A percentile compares a stretch with the other conserved stretches of the same genome.
phyloP scores from a whole-genome alignment of 73 alveolate genomes.

The Paramecium bursaria region DNA sequence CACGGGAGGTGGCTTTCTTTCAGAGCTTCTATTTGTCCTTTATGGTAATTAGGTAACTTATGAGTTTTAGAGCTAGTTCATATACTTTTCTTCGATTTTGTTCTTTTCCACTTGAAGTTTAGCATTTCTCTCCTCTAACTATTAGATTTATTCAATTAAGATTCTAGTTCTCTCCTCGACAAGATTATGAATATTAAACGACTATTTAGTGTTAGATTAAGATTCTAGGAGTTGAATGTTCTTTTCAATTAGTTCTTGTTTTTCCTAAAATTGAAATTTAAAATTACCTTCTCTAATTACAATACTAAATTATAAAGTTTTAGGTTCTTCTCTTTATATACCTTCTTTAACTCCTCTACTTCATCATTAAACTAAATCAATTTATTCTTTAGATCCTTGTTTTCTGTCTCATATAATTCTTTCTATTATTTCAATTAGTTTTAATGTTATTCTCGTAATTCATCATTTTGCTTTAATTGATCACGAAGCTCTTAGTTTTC shows the following conservation, averaged over 20 bases:
- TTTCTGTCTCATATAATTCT: conserved; percentile 48
- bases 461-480: conserved; percentile 17
- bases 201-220: neutral
- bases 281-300: conserved; percentile 21
- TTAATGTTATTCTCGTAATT: conserved; percentile 2
- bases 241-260: conserved; percentile 52
- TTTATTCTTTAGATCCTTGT: conserved; percentile 11
- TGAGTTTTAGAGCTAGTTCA: neutral
- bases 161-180: conserved; percentile 59
- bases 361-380: conserved; percentile 50
- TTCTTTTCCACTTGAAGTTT: conserved; percentile 32
- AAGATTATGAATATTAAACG: conserved; percentile 2
- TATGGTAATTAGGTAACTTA: neutral
- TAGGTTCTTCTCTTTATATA: conserved; percentile 50
- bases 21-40: neutral
- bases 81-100: conserved; percentile 49
- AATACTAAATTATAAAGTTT: conserved; percentile 39
- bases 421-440: conserved; percentile 41
- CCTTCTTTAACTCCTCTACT: conserved; percentile 50
- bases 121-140: conserved; percentile 56
- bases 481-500: conserved; percentile 46
- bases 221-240: conserved; percentile 6
- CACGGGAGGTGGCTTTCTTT: conserved; percentile 25
- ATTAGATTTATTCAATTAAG: conserved; percentile 2
- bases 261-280: conserved; percentile 20